phyloP scores from a whole-genome alignment of 192 early-diverging fungal species.

The Umbelopsis isabellina region DNA sequence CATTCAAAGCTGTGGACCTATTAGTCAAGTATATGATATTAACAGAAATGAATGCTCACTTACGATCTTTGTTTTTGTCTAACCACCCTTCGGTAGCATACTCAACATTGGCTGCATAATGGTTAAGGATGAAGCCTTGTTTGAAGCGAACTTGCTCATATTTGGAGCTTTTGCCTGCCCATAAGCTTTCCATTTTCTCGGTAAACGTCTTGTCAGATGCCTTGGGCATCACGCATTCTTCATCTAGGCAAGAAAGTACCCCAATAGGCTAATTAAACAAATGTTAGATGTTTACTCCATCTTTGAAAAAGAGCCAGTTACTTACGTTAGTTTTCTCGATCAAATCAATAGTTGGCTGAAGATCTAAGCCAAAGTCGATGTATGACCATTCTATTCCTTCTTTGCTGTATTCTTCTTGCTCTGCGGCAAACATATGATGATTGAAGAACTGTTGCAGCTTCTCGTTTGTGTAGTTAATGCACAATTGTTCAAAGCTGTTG shows the following conservation, averaged over 20 bases:
- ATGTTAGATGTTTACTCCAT: not conserved
- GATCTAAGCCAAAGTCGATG: slow-evolving; percentile 95
- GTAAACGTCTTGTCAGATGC: slow-evolving; percentile 95
- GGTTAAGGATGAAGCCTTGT: slow-evolving; percentile 86
- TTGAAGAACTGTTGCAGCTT: slow-evolving; percentile 99
- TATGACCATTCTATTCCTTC: slow-evolving; percentile 99
- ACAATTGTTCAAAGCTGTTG: slow-evolving; percentile 98
- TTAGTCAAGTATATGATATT: not conserved
- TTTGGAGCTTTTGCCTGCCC: slow-evolving; percentile 84
- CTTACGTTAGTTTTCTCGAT: slow-evolving; percentile 94
- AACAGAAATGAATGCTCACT: not conserved
- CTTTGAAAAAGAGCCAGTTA: not conserved
- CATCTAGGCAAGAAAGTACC: slow-evolving; percentile 93
- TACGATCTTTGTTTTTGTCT: slow-evolving; percentile 96
- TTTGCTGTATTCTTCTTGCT: slow-evolving; percentile 96
- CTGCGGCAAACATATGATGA: slow-evolving; percentile 98
- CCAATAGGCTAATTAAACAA: slow-evolving; percentile 74
- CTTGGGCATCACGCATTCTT: slow-evolving; percentile 97
- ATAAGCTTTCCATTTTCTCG: slow-evolving; percentile 86
- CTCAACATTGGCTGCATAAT: slow-evolving; percentile 96
- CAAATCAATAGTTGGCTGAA: slow-evolving; percentile 97
- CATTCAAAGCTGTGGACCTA: slow-evolving; percentile 67
- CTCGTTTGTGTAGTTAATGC: slow-evolving; percentile 99
- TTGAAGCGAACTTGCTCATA: slow-evolving; percentile 87
- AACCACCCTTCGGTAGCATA: slow-evolving; percentile 91